These are phyloP conservation scores for Stemphylium beticola DNA, from an alignment of 2,329 filamentous ascomycete genomes.

Conservation along the genomic window DNA sequence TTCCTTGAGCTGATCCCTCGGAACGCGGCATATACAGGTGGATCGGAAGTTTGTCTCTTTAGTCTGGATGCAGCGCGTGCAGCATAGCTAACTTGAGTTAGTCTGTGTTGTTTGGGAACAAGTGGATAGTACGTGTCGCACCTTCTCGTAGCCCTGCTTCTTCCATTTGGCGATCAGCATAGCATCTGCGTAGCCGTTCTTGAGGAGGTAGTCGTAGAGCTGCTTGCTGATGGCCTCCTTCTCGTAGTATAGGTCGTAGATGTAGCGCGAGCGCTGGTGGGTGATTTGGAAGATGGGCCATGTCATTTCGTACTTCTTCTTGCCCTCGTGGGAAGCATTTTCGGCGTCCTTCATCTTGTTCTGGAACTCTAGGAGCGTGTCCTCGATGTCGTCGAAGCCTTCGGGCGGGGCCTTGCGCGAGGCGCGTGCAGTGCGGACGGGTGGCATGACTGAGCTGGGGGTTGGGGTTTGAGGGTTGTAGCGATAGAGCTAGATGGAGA, in stretches of 20 bases:
- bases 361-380: slow-evolving; percentile 81
- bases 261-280: slow-evolving; percentile 89
- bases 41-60: slow-evolving; percentile 99
- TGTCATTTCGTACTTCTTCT: slow-evolving; percentile 88
- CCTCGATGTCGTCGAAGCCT: slow-evolving; percentile 86
- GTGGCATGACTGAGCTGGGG: slow-evolving; percentile 65
- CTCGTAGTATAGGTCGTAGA: slow-evolving; percentile 97
- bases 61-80: slow-evolving; percentile 95
- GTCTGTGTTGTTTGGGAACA: not conserved
- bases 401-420: slow-evolving; percentile 84
- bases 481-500: not conserved
- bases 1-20: slow-evolving; percentile 86
- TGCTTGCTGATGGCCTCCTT: slow-evolving; percentile 93
- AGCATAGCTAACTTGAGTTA: slow-evolving; percentile 72
- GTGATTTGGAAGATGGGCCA: slow-evolving; percentile 99
- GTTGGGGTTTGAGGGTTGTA: not conserved
- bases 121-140: slow-evolving; percentile 47
- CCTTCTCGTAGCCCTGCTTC: slow-evolving; percentile 98
- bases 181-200: slow-evolving; percentile 94
- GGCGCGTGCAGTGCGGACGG: slow-evolving; percentile 71
- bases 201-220: slow-evolving; percentile 94
- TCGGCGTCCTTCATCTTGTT: slow-evolving; percentile 97
- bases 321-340: slow-evolving; percentile 78
- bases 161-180: slow-evolving; percentile 99
- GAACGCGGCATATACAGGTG: slow-evolving; percentile 96